phyloP scores from a whole-genome alignment of 2,329 filamentous ascomycete genomes.

The Aspergillus luchuensis region DNA sequence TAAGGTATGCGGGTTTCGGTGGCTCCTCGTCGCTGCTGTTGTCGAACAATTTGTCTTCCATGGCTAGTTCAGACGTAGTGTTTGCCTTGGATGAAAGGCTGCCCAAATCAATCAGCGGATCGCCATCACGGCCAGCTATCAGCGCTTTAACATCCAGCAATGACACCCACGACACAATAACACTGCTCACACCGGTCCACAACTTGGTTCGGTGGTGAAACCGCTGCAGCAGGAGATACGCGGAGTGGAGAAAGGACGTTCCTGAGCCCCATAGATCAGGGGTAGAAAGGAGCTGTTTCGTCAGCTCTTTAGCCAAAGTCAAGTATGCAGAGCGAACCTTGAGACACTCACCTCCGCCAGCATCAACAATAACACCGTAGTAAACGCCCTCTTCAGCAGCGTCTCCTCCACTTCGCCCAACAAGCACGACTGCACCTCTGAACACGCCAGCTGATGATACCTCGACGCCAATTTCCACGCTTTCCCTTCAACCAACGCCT shows the following conservation, averaged over 20 bases:
- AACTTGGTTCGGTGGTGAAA: conserved; percentile 29
- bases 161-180: conserved; percentile 37
- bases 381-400: conserved; percentile 30
- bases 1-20: conserved; percentile 24
- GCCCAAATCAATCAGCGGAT: conserved; percentile 34
- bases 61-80: conserved; percentile 9
- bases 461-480: conserved; percentile 31
- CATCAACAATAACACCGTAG: conserved; percentile 38
- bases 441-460: conserved; percentile 35
- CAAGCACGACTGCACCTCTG: conserved; percentile 32
- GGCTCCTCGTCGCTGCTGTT: conserved; percentile 11
- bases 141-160: conserved; percentile 40
- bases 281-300: conserved; percentile 30
- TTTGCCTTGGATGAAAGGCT: conserved; percentile 12
- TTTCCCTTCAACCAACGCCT: conserved; percentile 29
- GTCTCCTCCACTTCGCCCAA: conserved; percentile 29
- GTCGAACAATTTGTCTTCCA: not conserved
- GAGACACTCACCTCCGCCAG: conserved; percentile 35
- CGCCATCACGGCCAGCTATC: conserved; percentile 40
- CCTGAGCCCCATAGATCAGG: conserved; percentile 29
- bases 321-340: not conserved
- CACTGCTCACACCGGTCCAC: conserved; percentile 33
- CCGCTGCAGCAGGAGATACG: conserved; percentile 33
- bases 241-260: conserved; percentile 35
- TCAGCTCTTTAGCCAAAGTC: not conserved